Percentiles rank a stretch among this genome's conserved stretches.
phyloP scores from a whole-genome alignment of 352 stramenopile species.

The Globisporangium yorkense region DNA sequence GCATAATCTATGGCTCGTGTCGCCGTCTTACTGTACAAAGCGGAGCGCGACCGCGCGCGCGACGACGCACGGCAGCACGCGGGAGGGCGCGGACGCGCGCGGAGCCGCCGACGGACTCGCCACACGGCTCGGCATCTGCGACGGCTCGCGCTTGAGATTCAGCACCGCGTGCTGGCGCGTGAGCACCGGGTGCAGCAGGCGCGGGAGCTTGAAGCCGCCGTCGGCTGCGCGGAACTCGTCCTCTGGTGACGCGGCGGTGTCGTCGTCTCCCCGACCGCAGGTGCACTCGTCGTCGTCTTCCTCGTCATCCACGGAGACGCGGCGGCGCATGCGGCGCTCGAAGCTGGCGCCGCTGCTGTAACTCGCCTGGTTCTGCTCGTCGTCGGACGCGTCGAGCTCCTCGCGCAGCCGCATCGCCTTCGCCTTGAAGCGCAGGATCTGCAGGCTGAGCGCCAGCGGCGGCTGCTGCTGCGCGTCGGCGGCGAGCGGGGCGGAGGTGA shows the following conservation, averaged over 20 bases:
- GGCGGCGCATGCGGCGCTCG: slow-evolving; percentile 3
- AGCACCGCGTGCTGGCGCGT: slow-evolving; percentile 4
- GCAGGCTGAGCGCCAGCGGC: not conserved
- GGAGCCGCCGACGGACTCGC: not conserved
- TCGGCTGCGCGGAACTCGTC: slow-evolving; percentile 4
- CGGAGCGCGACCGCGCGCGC: slow-evolving; percentile 6
- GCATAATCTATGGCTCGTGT: no score
- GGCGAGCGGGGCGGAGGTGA: not conserved
- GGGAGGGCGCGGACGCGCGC: not conserved
- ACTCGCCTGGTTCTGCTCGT: not conserved
- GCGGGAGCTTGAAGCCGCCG: slow-evolving; percentile 9
- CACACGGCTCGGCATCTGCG: not conserved
- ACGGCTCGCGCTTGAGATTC: slow-evolving; percentile 3
- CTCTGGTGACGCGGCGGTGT: not conserved
- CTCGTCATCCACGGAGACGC: not conserved
- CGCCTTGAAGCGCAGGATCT: slow-evolving; percentile 6
- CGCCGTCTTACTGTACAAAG: slow-evolving; percentile 11
- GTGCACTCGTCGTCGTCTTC: not conserved
- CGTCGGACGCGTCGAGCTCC: not conserved
- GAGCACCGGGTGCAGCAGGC: slow-evolving; percentile 7
- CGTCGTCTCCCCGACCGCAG: not conserved
- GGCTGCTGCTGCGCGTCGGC: not conserved
- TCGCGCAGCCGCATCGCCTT: slow-evolving; percentile 3
- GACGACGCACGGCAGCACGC: slow-evolving; percentile 2
- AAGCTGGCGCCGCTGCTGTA: no score